A percentile compares a stretch with the other conserved stretches of the same genome.
Evolutionary conservation across 2,329 filamentous ascomycete species (phyloP).

Genomic region (Talaromyces sp.): DNA sequence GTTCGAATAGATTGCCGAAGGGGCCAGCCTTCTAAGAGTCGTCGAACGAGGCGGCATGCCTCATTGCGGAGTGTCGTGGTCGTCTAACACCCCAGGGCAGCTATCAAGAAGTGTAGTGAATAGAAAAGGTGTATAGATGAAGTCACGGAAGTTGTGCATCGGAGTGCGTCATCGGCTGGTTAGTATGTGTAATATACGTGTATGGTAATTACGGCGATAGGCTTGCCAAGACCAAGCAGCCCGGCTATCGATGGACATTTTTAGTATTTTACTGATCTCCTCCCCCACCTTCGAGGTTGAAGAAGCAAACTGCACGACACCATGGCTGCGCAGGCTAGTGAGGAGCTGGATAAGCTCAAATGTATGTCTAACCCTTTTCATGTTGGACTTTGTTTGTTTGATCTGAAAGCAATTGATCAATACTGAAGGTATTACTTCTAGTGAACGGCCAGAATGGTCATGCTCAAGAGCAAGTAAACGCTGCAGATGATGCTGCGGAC

Average conservation of each 20-base stretch:
- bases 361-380: slow-evolving; percentile 29
- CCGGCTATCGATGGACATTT: slow-evolving; percentile 10
- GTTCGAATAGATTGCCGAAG: slow-evolving; percentile 15
- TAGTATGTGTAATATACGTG: not conserved
- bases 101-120: not conserved
- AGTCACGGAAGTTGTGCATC: slow-evolving; percentile 3
- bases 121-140: not conserved
- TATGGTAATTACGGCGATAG: slow-evolving; percentile 11
- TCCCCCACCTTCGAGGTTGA: slow-evolving; percentile 20
- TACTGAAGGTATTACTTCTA: slow-evolving; percentile 23
- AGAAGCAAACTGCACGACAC: slow-evolving; percentile 24
- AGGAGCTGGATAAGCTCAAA: slow-evolving; percentile 43
- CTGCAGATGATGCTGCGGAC: slow-evolving; percentile 49
- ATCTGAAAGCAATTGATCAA: not conserved
- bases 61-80: slow-evolving; percentile 16
- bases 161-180: slow-evolving; percentile 8
- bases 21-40: slow-evolving; percentile 20
- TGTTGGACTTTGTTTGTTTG: not conserved
- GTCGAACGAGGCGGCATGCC: slow-evolving; percentile 22
- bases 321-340: slow-evolving; percentile 45
- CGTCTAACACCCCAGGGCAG: not conserved
- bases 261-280: slow-evolving; percentile 9
- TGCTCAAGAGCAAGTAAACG: slow-evolving; percentile 34
- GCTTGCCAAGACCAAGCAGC: slow-evolving; percentile 2
- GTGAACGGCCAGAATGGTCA: slow-evolving; percentile 42